phyloP scores from a whole-genome alignment of 2,329 filamentous ascomycete species.

The Tolypocladium cylindrosporum region DNA sequence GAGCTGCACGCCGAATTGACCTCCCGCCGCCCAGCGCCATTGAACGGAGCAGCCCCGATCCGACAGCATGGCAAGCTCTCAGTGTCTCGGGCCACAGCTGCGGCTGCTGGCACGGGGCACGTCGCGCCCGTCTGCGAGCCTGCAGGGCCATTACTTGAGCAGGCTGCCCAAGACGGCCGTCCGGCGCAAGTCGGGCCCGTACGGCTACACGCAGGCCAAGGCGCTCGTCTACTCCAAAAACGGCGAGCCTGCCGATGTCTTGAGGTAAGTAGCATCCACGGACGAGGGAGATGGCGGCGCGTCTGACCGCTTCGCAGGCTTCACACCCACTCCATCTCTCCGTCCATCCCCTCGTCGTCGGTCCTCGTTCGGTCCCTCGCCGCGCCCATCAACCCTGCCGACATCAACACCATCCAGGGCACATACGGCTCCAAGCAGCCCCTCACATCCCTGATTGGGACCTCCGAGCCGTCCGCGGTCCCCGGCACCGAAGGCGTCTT shows the following conservation, averaged over 20 bases:
- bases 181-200: constrained; percentile 49
- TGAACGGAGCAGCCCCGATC: not conserved
- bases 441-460: constrained; percentile 69
- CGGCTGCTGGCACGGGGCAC: constrained; percentile 9
- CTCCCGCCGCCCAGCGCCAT: not conserved
- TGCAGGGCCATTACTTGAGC: constrained; percentile 3
- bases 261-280: constrained; percentile 35
- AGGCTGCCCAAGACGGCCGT: constrained; percentile 16
- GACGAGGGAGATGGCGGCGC: too few relatives aligned
- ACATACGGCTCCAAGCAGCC: constrained; percentile 81
- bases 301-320: constrained; percentile 31
- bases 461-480: constrained; percentile 63
- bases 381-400: constrained; percentile 89
- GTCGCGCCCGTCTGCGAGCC: constrained; percentile 11
- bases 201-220: constrained; percentile 79
- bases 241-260: constrained; percentile 64
- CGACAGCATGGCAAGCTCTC: constrained; percentile 13
- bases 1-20: not conserved
- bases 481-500: constrained; percentile 91
- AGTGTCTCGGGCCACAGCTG: constrained; percentile 11
- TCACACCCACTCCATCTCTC: constrained; percentile 68
- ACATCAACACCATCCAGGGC: constrained; percentile 96
- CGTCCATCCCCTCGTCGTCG: constrained; percentile 51
- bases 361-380: constrained; percentile 82
- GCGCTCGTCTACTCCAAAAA: constrained; percentile 66